These are phyloP conservation scores for Casuarina cunninghamiana DNA, from an alignment of 306 rosid genomes.

Conservation along the genomic window DNA sequence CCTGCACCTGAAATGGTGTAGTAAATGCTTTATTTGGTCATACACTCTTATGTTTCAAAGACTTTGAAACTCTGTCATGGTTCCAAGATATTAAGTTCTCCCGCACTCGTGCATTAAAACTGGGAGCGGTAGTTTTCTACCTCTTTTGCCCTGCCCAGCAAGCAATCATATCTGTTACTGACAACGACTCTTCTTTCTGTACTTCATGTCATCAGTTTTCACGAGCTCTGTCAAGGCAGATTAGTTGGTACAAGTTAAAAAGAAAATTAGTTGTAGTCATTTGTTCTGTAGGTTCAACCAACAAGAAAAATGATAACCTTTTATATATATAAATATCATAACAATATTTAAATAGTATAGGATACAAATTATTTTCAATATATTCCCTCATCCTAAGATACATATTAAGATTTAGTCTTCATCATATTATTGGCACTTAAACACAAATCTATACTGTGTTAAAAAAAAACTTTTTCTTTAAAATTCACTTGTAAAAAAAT, in stretches of 20 bases:
- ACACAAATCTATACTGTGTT: too few relatives aligned
- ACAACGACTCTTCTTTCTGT: not conserved
- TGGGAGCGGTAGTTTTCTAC: not conserved
- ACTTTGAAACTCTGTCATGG: conserved; percentile 51
- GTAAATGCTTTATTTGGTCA: conserved; percentile 66
- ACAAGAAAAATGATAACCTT: too few relatives aligned
- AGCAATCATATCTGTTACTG: conserved; percentile 2
- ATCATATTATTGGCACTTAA: too few relatives aligned
- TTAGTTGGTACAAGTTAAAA: not conserved
- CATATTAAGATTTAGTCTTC: too few relatives aligned
- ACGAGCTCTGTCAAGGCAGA: not conserved
- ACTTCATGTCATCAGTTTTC: not conserved
- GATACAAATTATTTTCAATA: too few relatives aligned
- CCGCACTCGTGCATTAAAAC: conserved; percentile 34
- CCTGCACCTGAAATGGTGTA: conserved; percentile 39
- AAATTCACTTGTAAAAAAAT: too few relatives aligned
- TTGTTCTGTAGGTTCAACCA: too few relatives aligned
- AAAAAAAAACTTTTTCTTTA: too few relatives aligned
- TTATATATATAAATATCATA: too few relatives aligned
- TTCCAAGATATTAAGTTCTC: conserved; percentile 36
- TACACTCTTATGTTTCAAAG: conserved; percentile 38
- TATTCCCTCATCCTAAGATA: too few relatives aligned
- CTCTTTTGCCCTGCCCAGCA: not conserved
- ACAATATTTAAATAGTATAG: too few relatives aligned
- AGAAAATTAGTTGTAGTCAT: too few relatives aligned